Conservation (phyloP, 2,329 filamentous ascomycete species). For the Cladosporium sphaerospermum region DNA sequence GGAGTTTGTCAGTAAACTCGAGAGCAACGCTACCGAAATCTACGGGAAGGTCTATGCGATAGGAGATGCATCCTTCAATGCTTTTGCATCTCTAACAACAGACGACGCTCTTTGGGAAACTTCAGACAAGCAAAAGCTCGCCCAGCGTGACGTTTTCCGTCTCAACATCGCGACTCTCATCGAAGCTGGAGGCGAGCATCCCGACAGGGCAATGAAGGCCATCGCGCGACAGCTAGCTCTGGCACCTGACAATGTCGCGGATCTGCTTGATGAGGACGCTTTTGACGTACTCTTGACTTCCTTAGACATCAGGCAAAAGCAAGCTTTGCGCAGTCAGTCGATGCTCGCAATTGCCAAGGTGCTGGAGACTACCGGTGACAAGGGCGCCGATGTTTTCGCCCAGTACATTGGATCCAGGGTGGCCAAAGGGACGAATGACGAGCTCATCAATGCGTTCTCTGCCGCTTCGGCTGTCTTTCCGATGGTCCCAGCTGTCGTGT, state of each 20-base stretch:
- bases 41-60: conserved; percentile 40
- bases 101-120: conserved; percentile 38
- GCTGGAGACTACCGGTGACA: conserved; percentile 67
- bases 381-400: conserved; percentile 58
- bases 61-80: conserved; percentile 42
- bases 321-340: conserved; percentile 70
- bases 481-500: conserved; percentile 67
- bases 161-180: conserved; percentile 82
- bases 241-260: conserved; percentile 50
- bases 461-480: conserved; percentile 87
- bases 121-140: conserved; percentile 39
- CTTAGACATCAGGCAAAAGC: conserved; percentile 74
- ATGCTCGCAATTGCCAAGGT: conserved; percentile 77
- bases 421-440: conserved; percentile 70
- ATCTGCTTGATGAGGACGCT: conserved; percentile 66
- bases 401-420: conserved; percentile 70
- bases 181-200: conserved; percentile 75
- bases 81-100: conserved; percentile 37
- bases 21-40: conserved; percentile 34
- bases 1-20: conserved; percentile 34
- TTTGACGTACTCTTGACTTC: conserved; percentile 82
- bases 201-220: conserved; percentile 55
- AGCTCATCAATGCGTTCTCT: conserved; percentile 86
- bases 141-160: conserved; percentile 57
- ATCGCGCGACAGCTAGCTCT: conserved; percentile 54